Evolutionary conservation across 2,329 filamentous ascomycete species (phyloP).

Genomic region (Nemania bipapillata): DNA sequence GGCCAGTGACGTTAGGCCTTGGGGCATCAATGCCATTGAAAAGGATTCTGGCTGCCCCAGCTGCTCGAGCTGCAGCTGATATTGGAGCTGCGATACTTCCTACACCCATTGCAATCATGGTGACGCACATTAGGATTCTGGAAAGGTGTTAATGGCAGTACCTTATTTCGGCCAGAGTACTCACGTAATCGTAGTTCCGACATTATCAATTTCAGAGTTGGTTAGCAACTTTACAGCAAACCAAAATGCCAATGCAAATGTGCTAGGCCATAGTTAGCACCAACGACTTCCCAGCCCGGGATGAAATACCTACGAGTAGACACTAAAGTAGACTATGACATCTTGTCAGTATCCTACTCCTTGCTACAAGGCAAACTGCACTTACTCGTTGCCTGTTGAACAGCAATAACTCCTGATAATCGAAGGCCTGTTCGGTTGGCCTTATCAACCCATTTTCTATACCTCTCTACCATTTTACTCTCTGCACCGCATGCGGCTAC

Average conservation of each 20-base stretch:
- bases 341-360: constrained; percentile 31
- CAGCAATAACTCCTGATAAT: constrained; percentile 46
- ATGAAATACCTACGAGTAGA: constrained; percentile 44
- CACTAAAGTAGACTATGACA: constrained; percentile 48
- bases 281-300: neutral
- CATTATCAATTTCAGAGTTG: constrained; percentile 53
- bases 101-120: constrained; percentile 67
- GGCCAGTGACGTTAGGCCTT: constrained; percentile 54
- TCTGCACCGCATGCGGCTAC: constrained; percentile 71
- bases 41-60: constrained; percentile 66
- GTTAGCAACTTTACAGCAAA: constrained; percentile 47
- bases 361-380: neutral
- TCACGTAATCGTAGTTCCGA: constrained; percentile 65
- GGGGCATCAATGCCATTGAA: constrained; percentile 65
- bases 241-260: constrained; percentile 50
- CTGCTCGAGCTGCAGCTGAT: constrained; percentile 67
- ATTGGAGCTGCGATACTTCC: constrained; percentile 67
- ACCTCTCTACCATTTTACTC: constrained; percentile 63
- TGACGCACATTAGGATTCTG: constrained; percentile 66
- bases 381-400: constrained; percentile 50
- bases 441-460: constrained; percentile 65
- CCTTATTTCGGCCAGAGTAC: neutral
- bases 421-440: constrained; percentile 53
- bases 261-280: constrained; percentile 41
- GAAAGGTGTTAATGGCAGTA: constrained; percentile 9